phyloP scores from a whole-genome alignment of 495 filamentous ascomycete genomes.

The Penicillium canariense region DNA sequence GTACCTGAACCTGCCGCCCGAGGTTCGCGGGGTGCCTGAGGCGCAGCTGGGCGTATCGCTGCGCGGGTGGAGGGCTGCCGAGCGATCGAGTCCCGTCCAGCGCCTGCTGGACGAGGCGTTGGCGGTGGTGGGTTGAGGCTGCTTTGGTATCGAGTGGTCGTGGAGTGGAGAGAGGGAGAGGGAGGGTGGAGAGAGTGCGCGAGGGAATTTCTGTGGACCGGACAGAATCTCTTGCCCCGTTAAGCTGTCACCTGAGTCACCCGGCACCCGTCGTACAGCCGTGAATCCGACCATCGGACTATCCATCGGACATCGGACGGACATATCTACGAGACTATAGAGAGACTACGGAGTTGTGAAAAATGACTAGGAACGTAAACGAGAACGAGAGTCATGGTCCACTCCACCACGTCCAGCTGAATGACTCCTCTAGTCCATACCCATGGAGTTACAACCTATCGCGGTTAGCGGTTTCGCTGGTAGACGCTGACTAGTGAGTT shows the following conservation, averaged over 20 bases:
- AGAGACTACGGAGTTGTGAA: no score
- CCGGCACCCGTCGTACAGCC: no score
- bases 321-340: no score
- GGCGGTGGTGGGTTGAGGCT: conserved; percentile 5
- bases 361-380: no score
- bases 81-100: conserved; percentile 38
- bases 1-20: conserved; percentile 35
- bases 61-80: conserved; percentile 34
- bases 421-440: neutral
- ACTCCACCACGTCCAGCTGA: neutral
- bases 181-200: neutral
- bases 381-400: neutral
- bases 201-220: no score
- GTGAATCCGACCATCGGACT: no score
- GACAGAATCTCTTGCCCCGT: no score
- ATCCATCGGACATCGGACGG: no score
- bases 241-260: no score
- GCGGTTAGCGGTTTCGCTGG: neutral
- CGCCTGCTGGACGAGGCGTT: conserved; percentile 40
- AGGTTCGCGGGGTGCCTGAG: conserved; percentile 24
- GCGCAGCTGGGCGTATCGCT: conserved; percentile 21
- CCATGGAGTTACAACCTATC: neutral
- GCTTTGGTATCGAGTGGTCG: neutral
- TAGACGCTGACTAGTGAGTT: neutral
- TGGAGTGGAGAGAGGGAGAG: neutral